Evolutionary conservation across 331 rosid species (phyloP).

Genomic region (Quercus phellos): DNA sequence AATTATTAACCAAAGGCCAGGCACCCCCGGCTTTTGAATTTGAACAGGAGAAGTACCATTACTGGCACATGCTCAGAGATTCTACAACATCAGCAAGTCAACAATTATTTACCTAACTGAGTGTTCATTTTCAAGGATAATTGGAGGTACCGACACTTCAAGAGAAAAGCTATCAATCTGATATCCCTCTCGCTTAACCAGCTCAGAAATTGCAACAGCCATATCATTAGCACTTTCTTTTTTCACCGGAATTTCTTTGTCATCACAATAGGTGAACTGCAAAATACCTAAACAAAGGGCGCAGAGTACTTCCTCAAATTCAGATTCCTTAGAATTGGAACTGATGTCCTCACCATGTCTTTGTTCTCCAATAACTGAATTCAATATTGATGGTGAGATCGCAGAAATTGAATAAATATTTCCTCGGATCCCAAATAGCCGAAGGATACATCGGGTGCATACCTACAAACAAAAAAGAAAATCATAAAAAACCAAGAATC

Average conservation of each 20-base stretch:
- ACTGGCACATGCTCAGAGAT: background rate
- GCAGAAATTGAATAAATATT: slow-evolving; percentile 20
- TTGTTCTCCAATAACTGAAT: slow-evolving; percentile 31
- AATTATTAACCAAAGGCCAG: background rate
- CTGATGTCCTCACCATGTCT: background rate
- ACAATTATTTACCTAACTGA: slow-evolving; percentile 38
- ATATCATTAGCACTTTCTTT: slow-evolving; percentile 34
- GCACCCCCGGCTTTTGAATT: background rate
- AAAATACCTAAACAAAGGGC: slow-evolving; percentile 70
- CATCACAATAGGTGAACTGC: slow-evolving; percentile 52
- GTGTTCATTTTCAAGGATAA: slow-evolving; percentile 46
- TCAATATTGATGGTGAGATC: slow-evolving; percentile 23
- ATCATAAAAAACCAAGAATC: background rate
- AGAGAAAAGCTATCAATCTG: slow-evolving; percentile 61
- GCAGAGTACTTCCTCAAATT: slow-evolving; percentile 40
- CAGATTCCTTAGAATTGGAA: slow-evolving; percentile 7
- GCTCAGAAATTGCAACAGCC: slow-evolving; percentile 47
- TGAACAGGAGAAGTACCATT: background rate
- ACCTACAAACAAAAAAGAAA: slow-evolving; percentile 30
- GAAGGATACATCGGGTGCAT: slow-evolving; percentile 67
- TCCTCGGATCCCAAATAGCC: slow-evolving; percentile 52
- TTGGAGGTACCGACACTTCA: slow-evolving; percentile 63
- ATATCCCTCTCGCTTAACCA: slow-evolving; percentile 45
- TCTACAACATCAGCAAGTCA: background rate
- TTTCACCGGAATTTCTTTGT: slow-evolving; percentile 19